Base-by-base conservation (phyloP, 192 early-diverging fungal genomes). In the Phlyctochytrium arcticum region DNA sequence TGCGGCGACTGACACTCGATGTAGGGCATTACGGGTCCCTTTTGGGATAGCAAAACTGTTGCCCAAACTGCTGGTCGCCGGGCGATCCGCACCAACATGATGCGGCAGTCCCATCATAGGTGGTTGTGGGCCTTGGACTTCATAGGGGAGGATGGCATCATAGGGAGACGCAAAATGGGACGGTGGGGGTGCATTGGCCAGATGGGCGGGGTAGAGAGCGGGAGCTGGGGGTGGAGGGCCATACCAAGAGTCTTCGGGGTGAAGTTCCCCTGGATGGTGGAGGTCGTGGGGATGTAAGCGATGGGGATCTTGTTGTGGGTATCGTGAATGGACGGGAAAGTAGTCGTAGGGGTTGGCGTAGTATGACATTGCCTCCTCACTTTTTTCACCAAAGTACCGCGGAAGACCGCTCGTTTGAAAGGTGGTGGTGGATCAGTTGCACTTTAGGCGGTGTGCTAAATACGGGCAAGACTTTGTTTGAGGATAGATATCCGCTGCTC, bases 21-120 rank as follows among this genome's bases (percentile, higher is more conserved):
- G 48, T 50, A 64, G 51, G 24, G 62, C 62, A 32, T 51, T 64
- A 5, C 62, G 62, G 5, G 32, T 64, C 6, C 62, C 62, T 15
- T 64, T 64, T 7, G 62, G 62, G 5, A 64, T 54, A 8, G 62
- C 62, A 53, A 64, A 64, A 54, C 62, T 64, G 36, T 64, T 64
- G 30, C 62, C 62, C 33, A 64, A 37, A 39, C 54, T 64, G 21
- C 62, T 64, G 5, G 37, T 44, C 21, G 33, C 23, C 21, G 39
- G 59, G 5, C 62, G 62, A n/a, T 64, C 62, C 15, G 48, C 21
- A 17, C 19, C 44, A 27, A 53, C 34, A 10, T 19, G 24, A 59
- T 23, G 57, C 0, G 37, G 27, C n/a, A n/a, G n/a, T n/a, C n/a
- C n/a, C n/a, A n/a, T n/a, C n/a, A n/a, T n/a, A n/a, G n/a, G n/a